phyloP scores from a whole-genome alignment of 208 protist genomes.

The Naegleria fowleri region DNA sequence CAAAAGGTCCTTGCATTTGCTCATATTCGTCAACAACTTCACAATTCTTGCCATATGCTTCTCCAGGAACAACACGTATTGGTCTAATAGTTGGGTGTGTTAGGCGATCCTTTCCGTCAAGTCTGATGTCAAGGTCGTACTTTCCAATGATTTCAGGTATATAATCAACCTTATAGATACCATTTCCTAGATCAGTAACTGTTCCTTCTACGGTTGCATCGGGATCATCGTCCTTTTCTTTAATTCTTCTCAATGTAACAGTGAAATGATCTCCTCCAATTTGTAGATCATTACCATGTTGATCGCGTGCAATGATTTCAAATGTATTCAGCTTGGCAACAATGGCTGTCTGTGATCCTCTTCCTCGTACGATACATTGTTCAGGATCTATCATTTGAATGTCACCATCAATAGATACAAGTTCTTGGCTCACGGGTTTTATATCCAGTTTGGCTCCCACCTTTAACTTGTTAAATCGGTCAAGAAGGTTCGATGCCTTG shows the following conservation, averaged over 20 bases:
- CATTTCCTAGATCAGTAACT: not conserved
- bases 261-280: not conserved
- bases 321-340: not conserved
- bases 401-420: not conserved
- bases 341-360: not conserved
- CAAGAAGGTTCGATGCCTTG: not conserved
- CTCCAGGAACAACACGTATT: slow-evolving; percentile 6
- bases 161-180: not conserved
- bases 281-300: not conserved
- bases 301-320: not conserved
- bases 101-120: not conserved
- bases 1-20: not conserved
- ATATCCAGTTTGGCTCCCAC: not conserved
- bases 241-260: not conserved
- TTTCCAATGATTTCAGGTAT: not conserved
- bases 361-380: not conserved
- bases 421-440: too few relatives aligned
- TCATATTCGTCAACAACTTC: not conserved
- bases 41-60: slow-evolving; percentile 11
- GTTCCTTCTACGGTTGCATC: not conserved
- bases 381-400: not conserved
- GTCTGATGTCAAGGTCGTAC: not conserved
- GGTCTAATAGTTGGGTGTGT: not conserved
- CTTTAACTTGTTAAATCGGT: not conserved
- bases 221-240: not conserved